Evolutionary conservation across 2,329 filamentous ascomycete species (phyloP).

Genomic region (Diaporthe vaccinii): DNA sequence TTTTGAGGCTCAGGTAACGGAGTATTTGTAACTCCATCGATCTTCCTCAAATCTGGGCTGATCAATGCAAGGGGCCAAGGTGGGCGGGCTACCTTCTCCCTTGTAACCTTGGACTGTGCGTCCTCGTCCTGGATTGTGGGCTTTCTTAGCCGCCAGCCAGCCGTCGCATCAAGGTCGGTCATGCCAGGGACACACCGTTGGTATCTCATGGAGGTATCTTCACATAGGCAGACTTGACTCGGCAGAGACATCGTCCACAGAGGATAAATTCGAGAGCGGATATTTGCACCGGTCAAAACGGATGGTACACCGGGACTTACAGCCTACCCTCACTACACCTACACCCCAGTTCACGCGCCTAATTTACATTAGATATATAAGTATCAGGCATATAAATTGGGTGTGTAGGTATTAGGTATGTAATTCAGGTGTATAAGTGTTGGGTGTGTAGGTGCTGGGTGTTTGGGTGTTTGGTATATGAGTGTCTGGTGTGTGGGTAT

Average conservation of each 20-base stretch:
- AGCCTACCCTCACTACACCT: too few relatives aligned
- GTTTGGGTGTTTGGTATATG: too few relatives aligned
- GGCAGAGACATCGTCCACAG: background rate
- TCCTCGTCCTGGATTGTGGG: background rate
- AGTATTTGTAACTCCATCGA: slow-evolving; percentile 11
- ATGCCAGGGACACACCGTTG: background rate
- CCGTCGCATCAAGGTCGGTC: background rate
- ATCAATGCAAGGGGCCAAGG: background rate
- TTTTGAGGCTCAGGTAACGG: slow-evolving; percentile 15
- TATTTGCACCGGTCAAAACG: too few relatives aligned
- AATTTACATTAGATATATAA: too few relatives aligned
- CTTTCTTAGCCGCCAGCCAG: background rate
- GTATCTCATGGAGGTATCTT: background rate
- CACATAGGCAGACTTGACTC: background rate
- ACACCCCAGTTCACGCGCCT: too few relatives aligned
- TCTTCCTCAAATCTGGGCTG: slow-evolving; percentile 21
- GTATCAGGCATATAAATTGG: too few relatives aligned
- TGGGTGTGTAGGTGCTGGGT: too few relatives aligned
- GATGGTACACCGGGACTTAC: too few relatives aligned
- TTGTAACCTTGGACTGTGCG: slow-evolving; percentile 8
- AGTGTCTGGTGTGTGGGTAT: too few relatives aligned
- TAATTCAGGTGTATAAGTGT: too few relatives aligned
- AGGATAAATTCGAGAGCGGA: too few relatives aligned
- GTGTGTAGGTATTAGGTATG: too few relatives aligned
- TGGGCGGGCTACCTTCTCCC: background rate